Evolutionary conservation across 768 basidiomycete genomes (phyloP).

Genomic region (Suillus occidentalis): DNA sequence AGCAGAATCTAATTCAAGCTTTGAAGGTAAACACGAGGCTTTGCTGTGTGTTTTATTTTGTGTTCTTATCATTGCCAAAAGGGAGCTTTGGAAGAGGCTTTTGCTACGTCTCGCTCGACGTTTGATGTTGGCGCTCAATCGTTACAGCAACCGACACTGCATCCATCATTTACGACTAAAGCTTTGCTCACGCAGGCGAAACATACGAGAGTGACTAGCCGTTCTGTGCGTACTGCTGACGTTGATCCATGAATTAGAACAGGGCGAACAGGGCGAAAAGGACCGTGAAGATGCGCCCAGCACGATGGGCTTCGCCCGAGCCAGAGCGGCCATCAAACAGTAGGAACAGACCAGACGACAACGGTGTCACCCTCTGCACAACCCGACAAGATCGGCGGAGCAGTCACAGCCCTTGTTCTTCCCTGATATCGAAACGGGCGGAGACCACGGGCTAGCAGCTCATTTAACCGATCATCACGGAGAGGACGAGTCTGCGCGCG

Average conservation of each 20-base stretch:
- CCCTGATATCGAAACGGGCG: slow-evolving; percentile 17
- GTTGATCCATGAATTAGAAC: slow-evolving; percentile 4
- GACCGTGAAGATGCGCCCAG: slow-evolving; percentile 6
- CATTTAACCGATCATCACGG: background rate
- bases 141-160: slow-evolving; percentile 17
- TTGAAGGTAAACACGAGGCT: slow-evolving; percentile 59
- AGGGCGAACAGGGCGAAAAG: background rate
- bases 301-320: slow-evolving; percentile 10
- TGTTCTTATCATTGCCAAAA: slow-evolving; percentile 27
- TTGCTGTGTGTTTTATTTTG: no score
- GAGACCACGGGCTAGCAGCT: background rate
- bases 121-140: slow-evolving; percentile 49
- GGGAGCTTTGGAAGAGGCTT: slow-evolving; percentile 66
- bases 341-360: slow-evolving; percentile 20
- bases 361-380: slow-evolving; percentile 5
- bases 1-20: slow-evolving; percentile 71
- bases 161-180: background rate
- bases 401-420: slow-evolving; percentile 28
- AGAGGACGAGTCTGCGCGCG: background rate
- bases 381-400: slow-evolving; percentile 8
- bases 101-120: slow-evolving; percentile 70
- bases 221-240: background rate
- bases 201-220: slow-evolving; percentile 4
- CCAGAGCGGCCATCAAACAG: slow-evolving; percentile 1
- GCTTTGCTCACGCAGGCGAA: slow-evolving; percentile 17